Conservation (phyloP, 306 rosid species). For the Gastrolobium bilobum region DNA sequence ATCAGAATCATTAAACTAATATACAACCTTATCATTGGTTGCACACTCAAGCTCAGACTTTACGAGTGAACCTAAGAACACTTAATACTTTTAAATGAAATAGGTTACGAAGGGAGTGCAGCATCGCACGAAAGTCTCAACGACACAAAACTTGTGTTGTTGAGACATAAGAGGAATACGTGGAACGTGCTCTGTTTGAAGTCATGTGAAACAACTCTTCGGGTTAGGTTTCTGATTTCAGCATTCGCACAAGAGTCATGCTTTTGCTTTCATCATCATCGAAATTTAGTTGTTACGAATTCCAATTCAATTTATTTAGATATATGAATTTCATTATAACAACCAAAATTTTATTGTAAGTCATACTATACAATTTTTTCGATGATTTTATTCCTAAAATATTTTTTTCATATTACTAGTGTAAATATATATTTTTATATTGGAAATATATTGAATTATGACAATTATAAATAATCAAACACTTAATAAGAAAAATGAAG, state of each 20-base stretch:
- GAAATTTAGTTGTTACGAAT: neutral
- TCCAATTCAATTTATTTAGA: neutral
- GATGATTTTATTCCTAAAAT: neutral
- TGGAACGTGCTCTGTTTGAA: neutral
- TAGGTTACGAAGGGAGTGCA: neutral
- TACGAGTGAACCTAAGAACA: no score
- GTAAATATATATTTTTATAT: neutral
- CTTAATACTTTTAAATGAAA: no score
- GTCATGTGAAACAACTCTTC: slow-evolving; percentile 21
- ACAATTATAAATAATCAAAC: neutral
- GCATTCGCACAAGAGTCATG: neutral
- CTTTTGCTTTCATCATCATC: neutral
- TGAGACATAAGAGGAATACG: neutral
- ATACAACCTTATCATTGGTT: no score
- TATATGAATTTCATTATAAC: neutral
- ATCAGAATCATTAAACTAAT: no score
- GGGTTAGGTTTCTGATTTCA: neutral
- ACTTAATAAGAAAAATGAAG: neutral
- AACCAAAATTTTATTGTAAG: neutral
- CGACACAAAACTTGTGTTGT: neutral
- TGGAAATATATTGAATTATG: neutral
- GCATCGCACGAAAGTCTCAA: neutral
- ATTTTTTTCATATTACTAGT: neutral
- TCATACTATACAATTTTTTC: neutral
- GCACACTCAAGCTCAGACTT: no score